Evolutionary conservation across 2,329 filamentous ascomycete species (phyloP).

Genomic region (Pseudocercospora musae): DNA sequence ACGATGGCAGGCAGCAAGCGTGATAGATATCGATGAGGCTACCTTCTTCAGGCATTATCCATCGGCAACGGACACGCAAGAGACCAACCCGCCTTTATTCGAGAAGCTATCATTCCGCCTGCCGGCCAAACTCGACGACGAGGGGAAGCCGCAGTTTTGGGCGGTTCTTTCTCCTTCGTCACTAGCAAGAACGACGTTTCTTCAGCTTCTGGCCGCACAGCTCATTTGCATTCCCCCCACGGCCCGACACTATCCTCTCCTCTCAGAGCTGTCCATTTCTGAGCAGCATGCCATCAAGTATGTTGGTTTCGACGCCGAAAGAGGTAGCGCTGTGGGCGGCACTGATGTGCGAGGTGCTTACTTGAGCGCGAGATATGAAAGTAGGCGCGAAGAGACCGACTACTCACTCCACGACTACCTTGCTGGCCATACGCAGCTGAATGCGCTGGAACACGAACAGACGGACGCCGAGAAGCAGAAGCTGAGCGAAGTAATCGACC

Average conservation of each 20-base stretch:
- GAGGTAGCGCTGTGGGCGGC: slow-evolving; percentile 51
- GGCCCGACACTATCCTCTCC: slow-evolving; percentile 74
- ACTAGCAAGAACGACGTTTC: slow-evolving; percentile 75
- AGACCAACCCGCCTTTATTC: slow-evolving; percentile 50
- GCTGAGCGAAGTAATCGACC: slow-evolving; percentile 62
- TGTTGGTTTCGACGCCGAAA: slow-evolving; percentile 82
- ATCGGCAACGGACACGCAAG: slow-evolving; percentile 39
- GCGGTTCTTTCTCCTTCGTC: slow-evolving; percentile 77
- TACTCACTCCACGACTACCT: slow-evolving; percentile 81
- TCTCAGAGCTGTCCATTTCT: slow-evolving; percentile 57
- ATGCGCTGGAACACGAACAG: slow-evolving; percentile 60
- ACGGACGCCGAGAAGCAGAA: slow-evolving; percentile 44
- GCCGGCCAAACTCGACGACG: slow-evolving; percentile 36
- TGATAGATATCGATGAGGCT: slow-evolving; percentile 68
- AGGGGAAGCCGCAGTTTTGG: slow-evolving; percentile 61
- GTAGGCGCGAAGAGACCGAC: slow-evolving; percentile 78
- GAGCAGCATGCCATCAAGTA: slow-evolving; percentile 73
- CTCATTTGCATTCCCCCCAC: slow-evolving; percentile 72
- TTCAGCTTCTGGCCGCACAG: slow-evolving; percentile 73
- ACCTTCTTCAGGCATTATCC: slow-evolving; percentile 82
- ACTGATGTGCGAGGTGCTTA: slow-evolving; percentile 70
- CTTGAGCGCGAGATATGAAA: slow-evolving; percentile 87
- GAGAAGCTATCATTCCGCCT: slow-evolving; percentile 67
- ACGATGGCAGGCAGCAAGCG: slow-evolving; percentile 3
- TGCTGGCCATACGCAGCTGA: slow-evolving; percentile 76